Evolutionary conservation across 192 early-diverging fungal species (phyloP).

Genomic region (Oehlia diaphana): DNA sequence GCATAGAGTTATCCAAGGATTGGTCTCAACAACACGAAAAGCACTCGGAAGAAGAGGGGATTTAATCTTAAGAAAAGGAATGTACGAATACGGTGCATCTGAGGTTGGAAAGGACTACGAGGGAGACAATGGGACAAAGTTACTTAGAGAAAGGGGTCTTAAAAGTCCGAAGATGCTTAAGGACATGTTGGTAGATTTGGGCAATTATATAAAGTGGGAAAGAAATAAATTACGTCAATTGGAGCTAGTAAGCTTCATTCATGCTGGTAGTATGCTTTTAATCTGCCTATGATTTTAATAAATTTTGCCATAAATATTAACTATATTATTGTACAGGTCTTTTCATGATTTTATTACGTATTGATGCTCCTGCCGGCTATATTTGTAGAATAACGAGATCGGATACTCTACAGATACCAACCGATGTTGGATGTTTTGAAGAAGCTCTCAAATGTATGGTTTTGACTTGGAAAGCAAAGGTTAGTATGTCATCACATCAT

Average conservation of each 20-base stretch:
- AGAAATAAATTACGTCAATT: slow-evolving; percentile 7
- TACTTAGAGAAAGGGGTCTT: slow-evolving; percentile 22
- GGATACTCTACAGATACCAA: slow-evolving; percentile 20
- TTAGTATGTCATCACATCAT: neutral
- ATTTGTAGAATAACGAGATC: slow-evolving; percentile 21
- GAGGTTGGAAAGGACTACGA: slow-evolving; percentile 30
- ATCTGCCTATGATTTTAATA: neutral
- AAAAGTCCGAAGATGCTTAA: slow-evolving; percentile 38
- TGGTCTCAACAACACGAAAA: slow-evolving; percentile 9
- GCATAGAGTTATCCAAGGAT: neutral
- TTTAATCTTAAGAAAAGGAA: slow-evolving; percentile 24
- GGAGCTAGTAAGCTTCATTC: slow-evolving; percentile 25
- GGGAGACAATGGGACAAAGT: slow-evolving; percentile 29
- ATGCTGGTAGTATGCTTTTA: neutral
- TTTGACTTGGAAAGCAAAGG: slow-evolving; percentile 32
- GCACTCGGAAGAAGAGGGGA: slow-evolving; percentile 21
- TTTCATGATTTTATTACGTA: neutral
- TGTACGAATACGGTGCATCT: slow-evolving; percentile 24
- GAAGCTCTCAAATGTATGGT: slow-evolving; percentile 19
- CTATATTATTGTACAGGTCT: slow-evolving; percentile 24
- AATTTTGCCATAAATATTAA: slow-evolving; percentile 27
- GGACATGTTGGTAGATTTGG: slow-evolving; percentile 32
- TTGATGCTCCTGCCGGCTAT: slow-evolving; percentile 28
- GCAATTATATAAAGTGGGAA: slow-evolving; percentile 14
- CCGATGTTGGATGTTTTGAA: neutral